phyloP scores from a whole-genome alignment of 108 stramenopile species.

The Schizochytrium sp. region DNA sequence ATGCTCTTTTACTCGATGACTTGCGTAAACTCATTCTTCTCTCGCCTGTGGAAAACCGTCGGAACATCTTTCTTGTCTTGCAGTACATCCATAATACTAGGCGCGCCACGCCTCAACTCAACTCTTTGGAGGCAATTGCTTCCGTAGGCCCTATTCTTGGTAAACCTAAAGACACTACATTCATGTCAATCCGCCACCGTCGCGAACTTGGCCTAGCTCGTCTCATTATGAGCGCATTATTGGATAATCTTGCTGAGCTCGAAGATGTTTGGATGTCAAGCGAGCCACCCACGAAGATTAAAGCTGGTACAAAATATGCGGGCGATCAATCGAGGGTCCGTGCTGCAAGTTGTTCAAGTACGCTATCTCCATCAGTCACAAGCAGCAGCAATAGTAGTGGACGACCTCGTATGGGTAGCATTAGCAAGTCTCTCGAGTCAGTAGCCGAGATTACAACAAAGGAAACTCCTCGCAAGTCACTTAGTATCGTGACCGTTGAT shows the following conservation, averaged over 20 bases:
- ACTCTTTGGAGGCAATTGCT: not conserved
- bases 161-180: slow-evolving; percentile 22
- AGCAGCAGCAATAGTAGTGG: not conserved
- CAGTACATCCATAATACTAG: no score
- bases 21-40: not conserved
- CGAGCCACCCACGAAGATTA: not conserved
- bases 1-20: not conserved
- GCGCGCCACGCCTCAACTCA: not conserved
- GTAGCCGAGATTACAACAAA: not conserved
- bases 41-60: slow-evolving; percentile 9
- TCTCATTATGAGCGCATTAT: not conserved
- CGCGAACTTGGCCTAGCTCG: slow-evolving; percentile 18
- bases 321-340: no score
- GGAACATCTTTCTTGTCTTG: not conserved
- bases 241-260: slow-evolving; percentile 17
- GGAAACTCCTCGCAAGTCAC: not conserved
- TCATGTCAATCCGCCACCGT: slow-evolving; percentile 52
- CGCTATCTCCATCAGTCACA: not conserved
- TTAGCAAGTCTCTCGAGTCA: slow-evolving; percentile 22
- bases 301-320: no score
- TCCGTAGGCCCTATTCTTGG: slow-evolving; percentile 14
- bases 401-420: not conserved
- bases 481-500: slow-evolving; percentile 22
- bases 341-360: not conserved
- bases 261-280: slow-evolving; percentile 4